These are phyloP conservation scores for Isabelozyma rhagii DNA, from an alignment of 805 yeast genomes.

Conservation along the genomic window DNA sequence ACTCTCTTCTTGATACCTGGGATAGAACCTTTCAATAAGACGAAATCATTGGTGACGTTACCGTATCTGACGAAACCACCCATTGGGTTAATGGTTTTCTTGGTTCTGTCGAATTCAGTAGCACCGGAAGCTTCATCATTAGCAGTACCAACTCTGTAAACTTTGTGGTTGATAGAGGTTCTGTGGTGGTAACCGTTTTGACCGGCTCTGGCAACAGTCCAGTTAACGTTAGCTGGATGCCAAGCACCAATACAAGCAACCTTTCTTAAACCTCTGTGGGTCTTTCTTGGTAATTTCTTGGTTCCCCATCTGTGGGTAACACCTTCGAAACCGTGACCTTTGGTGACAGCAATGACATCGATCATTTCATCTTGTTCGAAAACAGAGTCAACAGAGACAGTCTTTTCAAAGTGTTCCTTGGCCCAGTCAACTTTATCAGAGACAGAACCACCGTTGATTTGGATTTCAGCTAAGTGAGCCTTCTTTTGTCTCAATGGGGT, in stretches of 20 bases:
- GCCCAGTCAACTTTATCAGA: slow-evolving; percentile 99
- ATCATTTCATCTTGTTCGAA: slow-evolving; percentile 98
- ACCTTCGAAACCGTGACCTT: slow-evolving; percentile 99
- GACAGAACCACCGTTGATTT: slow-evolving; percentile 98
- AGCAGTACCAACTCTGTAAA: slow-evolving; percentile 98
- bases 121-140: slow-evolving; percentile 93
- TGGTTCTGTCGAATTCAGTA: slow-evolving; percentile 98
- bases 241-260: slow-evolving; percentile 99
- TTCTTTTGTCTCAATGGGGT: slow-evolving; percentile 99
- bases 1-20: slow-evolving; percentile 99
- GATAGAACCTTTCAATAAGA: slow-evolving; percentile 96
- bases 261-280: slow-evolving; percentile 99
- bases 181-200: slow-evolving; percentile 99
- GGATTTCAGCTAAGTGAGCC: slow-evolving; percentile 99
- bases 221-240: slow-evolving; percentile 99
- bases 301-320: slow-evolving; percentile 99
- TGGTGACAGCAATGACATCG: slow-evolving; percentile 98
- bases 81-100: slow-evolving; percentile 99
- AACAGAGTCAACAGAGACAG: slow-evolving; percentile 92
- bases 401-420: slow-evolving; percentile 97
- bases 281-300: slow-evolving; percentile 99
- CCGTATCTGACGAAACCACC: slow-evolving; percentile 99
- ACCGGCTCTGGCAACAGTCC: slow-evolving; percentile 99
- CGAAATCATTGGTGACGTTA: slow-evolving; percentile 94
- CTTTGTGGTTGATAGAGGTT: slow-evolving; percentile 99